Evolutionary conservation across 148 eudicot genomes (phyloP).

Genomic region (Rhododendron henanense): DNA sequence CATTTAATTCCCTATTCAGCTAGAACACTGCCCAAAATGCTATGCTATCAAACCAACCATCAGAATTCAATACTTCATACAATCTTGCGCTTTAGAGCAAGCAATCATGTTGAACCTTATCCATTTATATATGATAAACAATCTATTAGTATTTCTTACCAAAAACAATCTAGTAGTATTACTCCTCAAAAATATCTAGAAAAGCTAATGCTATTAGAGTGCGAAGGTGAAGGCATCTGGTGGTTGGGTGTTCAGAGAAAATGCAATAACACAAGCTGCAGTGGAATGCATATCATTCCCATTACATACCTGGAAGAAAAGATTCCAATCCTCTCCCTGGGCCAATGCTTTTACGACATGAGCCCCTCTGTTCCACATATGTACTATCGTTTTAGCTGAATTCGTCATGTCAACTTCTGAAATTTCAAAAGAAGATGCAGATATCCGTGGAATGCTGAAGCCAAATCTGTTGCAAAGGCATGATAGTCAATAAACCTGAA

Average conservation of each 20-base stretch:
- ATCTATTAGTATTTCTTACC: background rate
- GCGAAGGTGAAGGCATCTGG: background rate
- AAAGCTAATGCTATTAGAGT: background rate
- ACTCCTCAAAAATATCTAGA: background rate
- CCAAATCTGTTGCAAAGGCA: conserved; percentile 38
- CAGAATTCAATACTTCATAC: background rate
- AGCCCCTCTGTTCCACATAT: conserved; percentile 49
- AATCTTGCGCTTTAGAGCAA: background rate
- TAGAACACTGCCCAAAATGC: background rate
- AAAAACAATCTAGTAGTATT: background rate
- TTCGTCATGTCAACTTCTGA: conserved; percentile 50
- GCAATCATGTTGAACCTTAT: background rate
- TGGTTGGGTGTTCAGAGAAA: background rate
- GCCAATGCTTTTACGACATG: conserved; percentile 41
- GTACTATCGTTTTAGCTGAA: conserved; percentile 27
- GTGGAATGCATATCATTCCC: background rate
- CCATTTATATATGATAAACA: background rate
- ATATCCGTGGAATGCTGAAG: conserved; percentile 40
- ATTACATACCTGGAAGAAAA: conserved; percentile 61
- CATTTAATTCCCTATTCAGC: background rate
- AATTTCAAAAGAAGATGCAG: conserved; percentile 53
- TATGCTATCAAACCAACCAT: background rate
- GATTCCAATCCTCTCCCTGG: conserved; percentile 76
- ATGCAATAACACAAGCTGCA: background rate
- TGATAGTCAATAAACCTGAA: conserved; percentile 25